phyloP scores from a whole-genome alignment of 495 filamentous ascomycete species.

The Podospora conica region DNA sequence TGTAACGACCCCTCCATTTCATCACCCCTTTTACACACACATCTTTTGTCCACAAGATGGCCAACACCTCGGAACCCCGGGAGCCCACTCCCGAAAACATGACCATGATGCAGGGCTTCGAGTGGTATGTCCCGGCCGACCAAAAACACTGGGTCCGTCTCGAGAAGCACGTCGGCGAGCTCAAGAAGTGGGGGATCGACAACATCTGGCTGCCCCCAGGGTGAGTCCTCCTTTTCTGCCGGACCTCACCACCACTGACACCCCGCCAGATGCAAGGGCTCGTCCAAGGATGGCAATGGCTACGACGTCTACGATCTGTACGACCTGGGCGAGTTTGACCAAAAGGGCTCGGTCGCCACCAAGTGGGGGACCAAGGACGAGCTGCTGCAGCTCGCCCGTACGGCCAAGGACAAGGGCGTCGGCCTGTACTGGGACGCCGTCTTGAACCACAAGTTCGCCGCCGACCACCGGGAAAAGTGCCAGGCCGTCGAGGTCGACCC shows the following conservation, averaged over 20 bases:
- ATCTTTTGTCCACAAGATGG: slow-evolving; percentile 3
- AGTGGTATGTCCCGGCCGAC: slow-evolving; percentile 68
- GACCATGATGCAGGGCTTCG: slow-evolving; percentile 66
- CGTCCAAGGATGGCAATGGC: slow-evolving; percentile 57
- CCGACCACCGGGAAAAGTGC: slow-evolving; percentile 56
- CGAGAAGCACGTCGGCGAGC: slow-evolving; percentile 42
- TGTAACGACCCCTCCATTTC: background rate
- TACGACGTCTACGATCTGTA: slow-evolving; percentile 76
- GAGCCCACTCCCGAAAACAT: slow-evolving; percentile 39
- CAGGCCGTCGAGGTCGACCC: slow-evolving; percentile 56
- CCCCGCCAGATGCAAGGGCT: slow-evolving; percentile 53
- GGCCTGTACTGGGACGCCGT: slow-evolving; percentile 70
- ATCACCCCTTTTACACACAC: background rate
- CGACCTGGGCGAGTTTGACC: slow-evolving; percentile 71
- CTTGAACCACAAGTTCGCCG: slow-evolving; percentile 69
- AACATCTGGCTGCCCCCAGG: slow-evolving; percentile 68
- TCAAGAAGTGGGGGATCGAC: slow-evolving; percentile 57
- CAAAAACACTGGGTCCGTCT: slow-evolving; percentile 60
- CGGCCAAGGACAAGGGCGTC: slow-evolving; percentile 48
- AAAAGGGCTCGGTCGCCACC: slow-evolving; percentile 57
- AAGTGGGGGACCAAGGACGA: slow-evolving; percentile 70
- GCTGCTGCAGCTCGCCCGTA: slow-evolving; percentile 45
- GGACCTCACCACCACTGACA: background rate
- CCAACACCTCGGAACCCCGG: background rate
- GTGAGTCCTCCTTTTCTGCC: slow-evolving; percentile 3